Evolutionary conservation across 352 stramenopile species (phyloP).

Genomic region (Plasmopara halstedii): DNA sequence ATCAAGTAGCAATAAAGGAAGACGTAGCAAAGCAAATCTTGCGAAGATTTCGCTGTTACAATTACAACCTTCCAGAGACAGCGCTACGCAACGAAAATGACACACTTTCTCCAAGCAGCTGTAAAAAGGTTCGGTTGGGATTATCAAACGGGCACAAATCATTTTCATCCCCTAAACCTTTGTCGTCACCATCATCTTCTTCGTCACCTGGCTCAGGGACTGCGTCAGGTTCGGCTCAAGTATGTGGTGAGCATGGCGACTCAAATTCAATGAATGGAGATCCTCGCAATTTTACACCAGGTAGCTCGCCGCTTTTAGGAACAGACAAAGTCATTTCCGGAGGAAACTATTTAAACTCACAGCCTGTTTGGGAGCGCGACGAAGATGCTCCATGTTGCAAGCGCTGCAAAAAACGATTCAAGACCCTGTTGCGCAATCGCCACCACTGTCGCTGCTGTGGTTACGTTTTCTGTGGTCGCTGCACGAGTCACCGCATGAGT

Average conservation of each 20-base stretch:
- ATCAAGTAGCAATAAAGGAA: slow-evolving; percentile 60
- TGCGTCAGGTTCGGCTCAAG: slow-evolving; percentile 19
- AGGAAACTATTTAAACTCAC: slow-evolving; percentile 55
- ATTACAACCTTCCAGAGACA: slow-evolving; percentile 71
- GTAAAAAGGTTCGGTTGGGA: slow-evolving; percentile 17
- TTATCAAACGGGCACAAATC: slow-evolving; percentile 10
- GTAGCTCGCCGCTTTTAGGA: slow-evolving; percentile 54
- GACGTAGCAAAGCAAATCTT: slow-evolving; percentile 46
- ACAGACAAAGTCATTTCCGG: slow-evolving; percentile 60
- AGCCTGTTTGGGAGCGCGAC: slow-evolving; percentile 80
- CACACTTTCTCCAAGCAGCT: slow-evolving; percentile 29
- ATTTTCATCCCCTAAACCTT: slow-evolving; percentile 26
- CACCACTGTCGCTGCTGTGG: slow-evolving; percentile 81
- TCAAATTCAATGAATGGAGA: slow-evolving; percentile 16
- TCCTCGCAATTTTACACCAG: slow-evolving; percentile 40
- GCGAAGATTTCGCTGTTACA: slow-evolving; percentile 68
- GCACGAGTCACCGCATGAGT: slow-evolving; percentile 80
- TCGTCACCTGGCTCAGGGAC: slow-evolving; percentile 25
- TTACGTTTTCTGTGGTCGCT: slow-evolving; percentile 77
- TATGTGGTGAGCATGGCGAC: slow-evolving; percentile 15
- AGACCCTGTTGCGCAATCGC: slow-evolving; percentile 68
- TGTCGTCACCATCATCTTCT: slow-evolving; percentile 27
- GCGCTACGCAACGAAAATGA: slow-evolving; percentile 42
- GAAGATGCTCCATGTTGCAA: slow-evolving; percentile 80
- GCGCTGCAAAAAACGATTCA: slow-evolving; percentile 87